Conservation (phyloP, 345 rosid genomes). For the Brassica cretica region DNA sequence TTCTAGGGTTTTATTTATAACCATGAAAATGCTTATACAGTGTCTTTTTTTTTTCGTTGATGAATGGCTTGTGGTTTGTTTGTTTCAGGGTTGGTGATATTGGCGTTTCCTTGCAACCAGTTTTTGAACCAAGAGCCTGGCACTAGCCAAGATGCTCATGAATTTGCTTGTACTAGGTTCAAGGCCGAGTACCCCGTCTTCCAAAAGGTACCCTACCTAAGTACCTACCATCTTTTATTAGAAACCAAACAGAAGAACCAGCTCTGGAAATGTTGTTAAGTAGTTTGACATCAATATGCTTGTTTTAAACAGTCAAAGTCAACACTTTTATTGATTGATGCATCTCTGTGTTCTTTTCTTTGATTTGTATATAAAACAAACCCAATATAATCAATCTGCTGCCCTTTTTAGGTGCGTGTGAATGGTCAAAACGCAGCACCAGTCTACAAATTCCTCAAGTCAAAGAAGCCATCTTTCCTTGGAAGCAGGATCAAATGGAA, state of each 20-base stretch:
- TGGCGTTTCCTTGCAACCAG: conserved; percentile 94
- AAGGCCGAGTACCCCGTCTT: conserved; percentile 88
- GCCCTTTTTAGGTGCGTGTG: conserved; percentile 54
- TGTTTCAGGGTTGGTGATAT: conserved; percentile 65
- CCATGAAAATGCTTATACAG: background rate
- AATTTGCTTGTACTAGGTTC: conserved; percentile 80
- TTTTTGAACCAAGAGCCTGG: conserved; percentile 86
- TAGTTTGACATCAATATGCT: background rate
- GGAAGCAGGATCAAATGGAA: conserved; percentile 90
- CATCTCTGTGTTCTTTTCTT: background rate
- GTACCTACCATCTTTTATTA: background rate
- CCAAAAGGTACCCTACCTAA: conserved; percentile 53
- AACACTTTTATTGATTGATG: background rate
- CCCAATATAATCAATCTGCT: background rate
- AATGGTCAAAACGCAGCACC: conserved; percentile 78
- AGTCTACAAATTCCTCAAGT: conserved; percentile 73
- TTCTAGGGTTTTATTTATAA: background rate
- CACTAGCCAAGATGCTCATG: conserved; percentile 60
- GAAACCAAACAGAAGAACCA: background rate
- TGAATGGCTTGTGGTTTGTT: background rate
- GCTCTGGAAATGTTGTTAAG: background rate
- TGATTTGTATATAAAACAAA: background rate
- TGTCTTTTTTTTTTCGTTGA: background rate
- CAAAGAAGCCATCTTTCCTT: conserved; percentile 50
- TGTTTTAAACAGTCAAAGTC: background rate